These are phyloP conservation scores for Saraca asoca DNA, from an alignment of 331 rosid genomes.

Conservation along the genomic window DNA sequence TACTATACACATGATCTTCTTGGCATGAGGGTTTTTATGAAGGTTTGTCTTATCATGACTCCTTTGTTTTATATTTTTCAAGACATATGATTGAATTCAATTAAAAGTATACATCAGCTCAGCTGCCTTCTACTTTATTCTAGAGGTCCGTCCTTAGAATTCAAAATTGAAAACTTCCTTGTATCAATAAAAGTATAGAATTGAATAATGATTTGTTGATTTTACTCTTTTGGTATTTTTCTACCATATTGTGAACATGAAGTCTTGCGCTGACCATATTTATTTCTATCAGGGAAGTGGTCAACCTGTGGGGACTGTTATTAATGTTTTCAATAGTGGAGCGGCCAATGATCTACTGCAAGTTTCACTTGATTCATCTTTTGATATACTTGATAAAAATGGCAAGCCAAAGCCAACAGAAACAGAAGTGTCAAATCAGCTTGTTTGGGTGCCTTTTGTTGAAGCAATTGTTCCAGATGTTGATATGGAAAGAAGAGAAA, in stretches of 20 bases:
- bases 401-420: constrained; percentile 61
- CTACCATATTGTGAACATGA: constrained; percentile 19
- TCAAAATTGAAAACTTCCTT: background rate
- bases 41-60: constrained; percentile 53
- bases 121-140: constrained; percentile 17
- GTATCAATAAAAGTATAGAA: constrained; percentile 11
- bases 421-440: constrained; percentile 56
- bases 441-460: constrained; percentile 89
- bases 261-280: constrained; percentile 31
- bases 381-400: constrained; percentile 53
- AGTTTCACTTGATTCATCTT: constrained; percentile 68
- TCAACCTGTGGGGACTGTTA: constrained; percentile 69
- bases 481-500: constrained; percentile 63
- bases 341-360: constrained; percentile 73
- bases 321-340: constrained; percentile 73
- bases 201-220: constrained; percentile 13
- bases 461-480: constrained; percentile 94
- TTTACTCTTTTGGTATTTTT: constrained; percentile 16
- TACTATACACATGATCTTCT: constrained; percentile 81
- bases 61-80: background rate
- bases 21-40: constrained; percentile 81
- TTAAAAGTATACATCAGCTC: constrained; percentile 5
- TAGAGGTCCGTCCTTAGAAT: background rate
- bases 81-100: background rate
- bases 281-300: constrained; percentile 68